Conservation (phyloP, 805 yeast genomes). For the Zygotorulaspora florentina region DNA sequence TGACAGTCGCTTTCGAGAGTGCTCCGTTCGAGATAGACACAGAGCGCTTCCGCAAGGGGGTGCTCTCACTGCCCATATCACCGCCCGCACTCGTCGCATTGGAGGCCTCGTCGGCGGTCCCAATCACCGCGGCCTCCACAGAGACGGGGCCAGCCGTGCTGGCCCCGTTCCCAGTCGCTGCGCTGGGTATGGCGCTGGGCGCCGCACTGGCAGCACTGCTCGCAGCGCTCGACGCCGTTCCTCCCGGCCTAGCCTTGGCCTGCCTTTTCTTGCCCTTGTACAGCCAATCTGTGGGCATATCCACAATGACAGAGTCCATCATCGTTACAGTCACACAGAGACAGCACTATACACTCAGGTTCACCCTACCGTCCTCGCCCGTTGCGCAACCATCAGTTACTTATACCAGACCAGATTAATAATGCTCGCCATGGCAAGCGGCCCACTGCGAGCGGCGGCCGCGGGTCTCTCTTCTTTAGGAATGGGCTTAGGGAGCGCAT, state of each 20-base stretch:
- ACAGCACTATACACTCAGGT: background rate
- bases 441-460: background rate
- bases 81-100: background rate
- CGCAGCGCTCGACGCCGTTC: background rate
- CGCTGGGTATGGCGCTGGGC: background rate
- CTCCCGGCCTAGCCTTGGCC: conserved; percentile 37
- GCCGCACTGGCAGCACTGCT: background rate
- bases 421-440: background rate
- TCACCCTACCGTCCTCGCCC: background rate
- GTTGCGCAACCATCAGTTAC: background rate
- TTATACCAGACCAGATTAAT: background rate
- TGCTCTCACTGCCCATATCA: background rate
- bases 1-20: background rate
- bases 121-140: background rate
- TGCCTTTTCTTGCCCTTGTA: conserved; percentile 63
- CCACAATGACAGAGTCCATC: conserved; percentile 18
- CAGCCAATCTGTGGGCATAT: conserved; percentile 82
- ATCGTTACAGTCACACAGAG: background rate
- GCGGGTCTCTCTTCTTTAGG: background rate
- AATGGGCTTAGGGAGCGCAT: background rate
- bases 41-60: conserved; percentile 21
- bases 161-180: background rate
- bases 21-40: conserved; percentile 21
- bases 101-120: background rate
- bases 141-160: background rate